Percentiles rank a stretch among this genome's conserved stretches.
phyloP scores from a whole-genome alignment of 805 yeast species.

The Vanderwaltozyma tropicalis region DNA sequence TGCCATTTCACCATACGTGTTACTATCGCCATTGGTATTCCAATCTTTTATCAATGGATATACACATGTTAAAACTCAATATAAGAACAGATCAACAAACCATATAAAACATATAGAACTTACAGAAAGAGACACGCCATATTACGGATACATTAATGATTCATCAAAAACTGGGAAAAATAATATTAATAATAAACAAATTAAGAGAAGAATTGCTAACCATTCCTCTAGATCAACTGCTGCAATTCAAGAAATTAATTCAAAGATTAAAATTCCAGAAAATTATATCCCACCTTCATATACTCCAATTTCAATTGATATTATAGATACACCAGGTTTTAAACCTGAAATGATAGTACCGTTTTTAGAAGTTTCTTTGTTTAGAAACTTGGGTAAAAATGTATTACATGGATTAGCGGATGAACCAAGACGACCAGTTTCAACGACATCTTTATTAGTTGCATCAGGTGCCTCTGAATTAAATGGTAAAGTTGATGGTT shows the following conservation, averaged over 20 bases:
- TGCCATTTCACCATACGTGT: slow-evolving; percentile 18
- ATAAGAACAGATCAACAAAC: slow-evolving; percentile 2
- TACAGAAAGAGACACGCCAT: slow-evolving; percentile 5
- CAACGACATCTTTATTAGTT: slow-evolving; percentile 57
- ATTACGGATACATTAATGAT: slow-evolving; percentile 5
- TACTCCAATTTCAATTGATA: slow-evolving; percentile 54
- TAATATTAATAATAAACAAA: background rate
- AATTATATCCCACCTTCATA: slow-evolving; percentile 39
- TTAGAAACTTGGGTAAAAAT: slow-evolving; percentile 49
- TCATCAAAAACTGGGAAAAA: background rate
- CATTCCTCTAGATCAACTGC: background rate
- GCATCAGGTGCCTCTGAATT: slow-evolving; percentile 74
- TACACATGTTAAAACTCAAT: slow-evolving; percentile 5
- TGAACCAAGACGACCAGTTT: slow-evolving; percentile 50
- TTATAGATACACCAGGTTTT: slow-evolving; percentile 68
- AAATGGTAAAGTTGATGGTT: slow-evolving; percentile 69
- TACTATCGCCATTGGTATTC: slow-evolving; percentile 32
- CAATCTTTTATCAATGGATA: slow-evolving; percentile 26
- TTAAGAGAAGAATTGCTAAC: too few relatives aligned
- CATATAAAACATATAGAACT: slow-evolving; percentile 7
- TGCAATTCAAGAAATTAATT: background rate
- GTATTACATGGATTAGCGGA: slow-evolving; percentile 51
- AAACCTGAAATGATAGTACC: slow-evolving; percentile 60
- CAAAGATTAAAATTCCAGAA: slow-evolving; percentile 7
- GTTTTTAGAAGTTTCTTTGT: slow-evolving; percentile 61